Conservation (phyloP, 306 rosid genomes). For the Nissolia schottii region DNA sequence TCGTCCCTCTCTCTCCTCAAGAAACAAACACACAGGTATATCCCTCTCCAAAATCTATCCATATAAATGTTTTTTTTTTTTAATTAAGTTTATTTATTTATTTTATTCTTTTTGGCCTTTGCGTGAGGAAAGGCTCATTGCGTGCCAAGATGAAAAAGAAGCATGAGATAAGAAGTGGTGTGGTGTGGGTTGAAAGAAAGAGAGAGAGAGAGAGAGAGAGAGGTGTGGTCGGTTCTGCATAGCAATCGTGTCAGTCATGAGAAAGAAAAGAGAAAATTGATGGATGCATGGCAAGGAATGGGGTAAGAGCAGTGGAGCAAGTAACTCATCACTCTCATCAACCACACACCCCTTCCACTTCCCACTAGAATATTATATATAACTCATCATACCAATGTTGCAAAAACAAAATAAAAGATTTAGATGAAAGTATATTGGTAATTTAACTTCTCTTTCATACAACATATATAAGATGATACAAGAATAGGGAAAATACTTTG, state of each 20-base stretch:
- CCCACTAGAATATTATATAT: background rate
- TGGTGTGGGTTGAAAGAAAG: conserved; percentile 14
- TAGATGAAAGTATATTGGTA: no score
- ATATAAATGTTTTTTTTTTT: no score
- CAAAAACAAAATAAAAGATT: background rate
- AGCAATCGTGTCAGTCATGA: conserved; percentile 45
- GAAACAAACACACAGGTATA: conserved; percentile 27
- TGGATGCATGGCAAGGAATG: no score
- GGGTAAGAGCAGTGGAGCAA: conserved; percentile 43
- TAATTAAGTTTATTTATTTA: no score
- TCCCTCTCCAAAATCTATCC: no score
- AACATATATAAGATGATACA: background rate
- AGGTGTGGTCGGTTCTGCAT: conserved; percentile 28
- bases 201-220: background rate
- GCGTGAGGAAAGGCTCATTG: conserved; percentile 40
- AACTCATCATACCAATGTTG: background rate
- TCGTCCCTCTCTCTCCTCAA: conserved; percentile 22
- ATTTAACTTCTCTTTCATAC: no score
- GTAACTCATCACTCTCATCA: conserved; percentile 31
- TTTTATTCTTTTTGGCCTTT: conserved; percentile 19
- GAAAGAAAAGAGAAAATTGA: conserved; percentile 25
- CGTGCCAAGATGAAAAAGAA: conserved; percentile 44
- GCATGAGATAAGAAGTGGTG: conserved; percentile 15
- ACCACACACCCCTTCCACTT: conserved; percentile 1
- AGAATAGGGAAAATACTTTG: no score